Percentiles rank a stretch among this genome's conserved stretches.
These are phyloP conservation scores for Phytopythium helicoides DNA, from an alignment of 352 stramenopile genomes.

Conservation along the genomic window DNA sequence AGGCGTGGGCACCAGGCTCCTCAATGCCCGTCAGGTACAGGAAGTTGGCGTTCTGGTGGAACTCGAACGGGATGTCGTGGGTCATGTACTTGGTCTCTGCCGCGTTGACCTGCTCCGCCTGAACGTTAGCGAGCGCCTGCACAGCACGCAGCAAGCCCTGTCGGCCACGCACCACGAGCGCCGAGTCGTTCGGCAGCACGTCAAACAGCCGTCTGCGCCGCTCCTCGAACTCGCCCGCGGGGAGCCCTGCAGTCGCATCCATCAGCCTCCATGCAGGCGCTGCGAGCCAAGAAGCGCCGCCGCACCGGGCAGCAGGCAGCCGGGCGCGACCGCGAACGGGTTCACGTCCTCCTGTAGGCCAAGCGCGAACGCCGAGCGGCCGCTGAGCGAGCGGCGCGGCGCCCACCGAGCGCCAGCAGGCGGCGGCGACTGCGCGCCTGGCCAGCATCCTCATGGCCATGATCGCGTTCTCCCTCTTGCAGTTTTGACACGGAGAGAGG, in stretches of 20 bases:
- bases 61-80: conserved; percentile 87
- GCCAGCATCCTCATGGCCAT: conserved; percentile 1
- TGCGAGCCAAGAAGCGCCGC: not conserved
- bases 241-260: conserved; percentile 29
- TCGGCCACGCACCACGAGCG: conserved; percentile 48
- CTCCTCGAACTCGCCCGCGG: conserved; percentile 58
- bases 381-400: not conserved
- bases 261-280: not conserved
- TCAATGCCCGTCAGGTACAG: conserved; percentile 83
- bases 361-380: conserved; percentile 29
- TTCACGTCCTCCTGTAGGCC: conserved; percentile 29
- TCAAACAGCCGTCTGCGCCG: conserved; percentile 63
- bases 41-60: conserved; percentile 85
- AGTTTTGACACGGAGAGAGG: too few relatives aligned
- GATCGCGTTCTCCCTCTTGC: not conserved
- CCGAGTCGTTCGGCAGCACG: conserved; percentile 64
- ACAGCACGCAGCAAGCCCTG: not conserved
- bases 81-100: conserved; percentile 82
- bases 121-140: not conserved
- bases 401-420: not conserved
- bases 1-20: conserved; percentile 69
- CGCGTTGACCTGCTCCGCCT: conserved; percentile 39
- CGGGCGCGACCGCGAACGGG: conserved; percentile 45
- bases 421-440: not conserved
- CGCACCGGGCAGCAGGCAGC: conserved; percentile 50